Conservation (phyloP, 768 basidiomycete species). For the Paxillus involutus region DNA sequence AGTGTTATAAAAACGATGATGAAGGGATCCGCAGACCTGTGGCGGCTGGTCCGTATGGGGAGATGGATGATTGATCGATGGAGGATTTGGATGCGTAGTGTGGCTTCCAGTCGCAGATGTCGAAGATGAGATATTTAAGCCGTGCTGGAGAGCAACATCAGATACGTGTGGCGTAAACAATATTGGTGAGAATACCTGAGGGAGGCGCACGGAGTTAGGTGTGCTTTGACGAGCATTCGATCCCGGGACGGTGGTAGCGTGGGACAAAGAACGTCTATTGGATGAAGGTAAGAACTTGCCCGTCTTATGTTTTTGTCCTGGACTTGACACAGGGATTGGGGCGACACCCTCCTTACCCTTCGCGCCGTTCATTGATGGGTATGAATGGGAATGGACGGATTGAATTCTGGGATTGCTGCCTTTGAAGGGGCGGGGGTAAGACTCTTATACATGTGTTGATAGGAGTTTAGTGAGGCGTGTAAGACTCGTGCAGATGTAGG, state of each 20-base stretch:
- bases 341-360: constrained; percentile 1
- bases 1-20: constrained; percentile 6
- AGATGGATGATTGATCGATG: constrained; percentile 7
- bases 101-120: constrained; percentile 5
- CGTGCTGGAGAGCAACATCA: constrained; percentile 8
- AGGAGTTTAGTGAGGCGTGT: constrained; percentile 14
- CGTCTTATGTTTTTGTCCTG: constrained; percentile 14
- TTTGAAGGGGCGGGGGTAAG: background rate
- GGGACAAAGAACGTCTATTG: constrained; percentile 1
- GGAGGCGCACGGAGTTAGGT: background rate
- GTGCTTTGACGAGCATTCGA: constrained; percentile 15
- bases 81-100: constrained; percentile 2
- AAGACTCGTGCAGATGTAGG: constrained; percentile 4
- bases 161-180: too few species aligned
- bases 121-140: constrained; percentile 8
- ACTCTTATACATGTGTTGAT: constrained; percentile 13
- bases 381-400: background rate
- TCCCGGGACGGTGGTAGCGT: constrained; percentile 2
- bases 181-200: constrained; percentile 12
- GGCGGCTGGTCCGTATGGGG: constrained; percentile 5
- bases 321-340: background rate
- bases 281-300: constrained; percentile 8
- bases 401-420: background rate
- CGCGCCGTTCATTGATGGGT: constrained; percentile 11
- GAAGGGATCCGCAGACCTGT: constrained; percentile 15